Conservation (phyloP, 306 rosid genomes). For the Gleditsia sinensis region DNA sequence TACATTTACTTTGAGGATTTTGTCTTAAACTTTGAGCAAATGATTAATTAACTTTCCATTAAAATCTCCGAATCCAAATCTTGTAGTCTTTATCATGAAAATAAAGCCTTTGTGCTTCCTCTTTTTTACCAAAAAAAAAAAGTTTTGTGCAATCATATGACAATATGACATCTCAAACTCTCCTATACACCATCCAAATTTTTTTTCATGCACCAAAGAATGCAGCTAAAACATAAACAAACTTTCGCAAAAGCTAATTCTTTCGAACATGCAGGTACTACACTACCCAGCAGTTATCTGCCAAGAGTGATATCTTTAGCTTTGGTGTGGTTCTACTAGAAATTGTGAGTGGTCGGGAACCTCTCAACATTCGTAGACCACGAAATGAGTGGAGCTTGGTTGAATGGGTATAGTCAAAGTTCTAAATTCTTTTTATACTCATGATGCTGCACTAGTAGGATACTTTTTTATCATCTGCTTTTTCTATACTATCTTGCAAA, state of each 20-base stretch:
- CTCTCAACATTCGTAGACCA: conserved; percentile 78
- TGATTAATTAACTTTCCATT: background rate
- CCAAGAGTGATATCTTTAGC: conserved; percentile 88
- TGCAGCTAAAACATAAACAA: conserved; percentile 1
- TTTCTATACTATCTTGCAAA: background rate
- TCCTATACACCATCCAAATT: background rate
- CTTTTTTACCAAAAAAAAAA: no score
- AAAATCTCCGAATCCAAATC: no score
- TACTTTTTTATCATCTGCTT: background rate
- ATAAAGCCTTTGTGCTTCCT: no score
- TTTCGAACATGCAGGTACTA: conserved; percentile 65
- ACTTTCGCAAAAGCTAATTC: conserved; percentile 3
- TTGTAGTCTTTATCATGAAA: background rate
- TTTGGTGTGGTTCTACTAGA: conserved; percentile 89
- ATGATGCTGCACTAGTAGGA: background rate
- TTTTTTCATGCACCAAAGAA: conserved; percentile 15
- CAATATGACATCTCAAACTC: background rate
- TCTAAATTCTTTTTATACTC: background rate
- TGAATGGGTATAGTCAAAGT: conserved; percentile 71
- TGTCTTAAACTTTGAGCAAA: conserved; percentile 23
- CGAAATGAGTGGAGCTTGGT: conserved; percentile 86
- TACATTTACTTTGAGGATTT: conserved; percentile 12
- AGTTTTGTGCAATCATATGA: background rate
- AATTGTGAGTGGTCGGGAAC: conserved; percentile 82
- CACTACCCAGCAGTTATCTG: conserved; percentile 75